Evolutionary conservation across 345 rosid genomes (phyloP).

Genomic region (Cardamine occulta): DNA sequence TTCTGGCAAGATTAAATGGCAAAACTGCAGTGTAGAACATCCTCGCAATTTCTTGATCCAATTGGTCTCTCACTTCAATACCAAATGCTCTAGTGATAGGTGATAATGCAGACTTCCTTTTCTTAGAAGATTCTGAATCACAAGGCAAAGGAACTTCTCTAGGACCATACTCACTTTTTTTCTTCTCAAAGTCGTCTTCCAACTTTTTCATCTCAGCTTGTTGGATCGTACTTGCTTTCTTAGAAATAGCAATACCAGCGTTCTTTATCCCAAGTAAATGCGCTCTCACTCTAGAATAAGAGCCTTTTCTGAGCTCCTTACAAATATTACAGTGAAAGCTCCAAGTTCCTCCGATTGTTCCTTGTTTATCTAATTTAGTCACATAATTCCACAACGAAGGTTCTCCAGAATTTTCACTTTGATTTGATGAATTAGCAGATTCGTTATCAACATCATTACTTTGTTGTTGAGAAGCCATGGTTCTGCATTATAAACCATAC

Average conservation of each 20-base stretch:
- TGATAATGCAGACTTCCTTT: no score
- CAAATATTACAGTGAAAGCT: neutral
- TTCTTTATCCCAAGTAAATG: neutral
- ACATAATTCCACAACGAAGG: neutral
- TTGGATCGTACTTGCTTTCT: neutral
- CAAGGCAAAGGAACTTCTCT: neutral
- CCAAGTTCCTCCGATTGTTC: neutral
- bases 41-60: no score
- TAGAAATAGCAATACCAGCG: neutral
- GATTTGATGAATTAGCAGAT: neutral
- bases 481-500: no score
- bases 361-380: neutral
- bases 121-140: no score
- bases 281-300: neutral
- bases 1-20: no score
- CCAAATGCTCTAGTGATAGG: no score
- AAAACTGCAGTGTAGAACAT: no score
- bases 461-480: no score
- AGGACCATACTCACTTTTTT: no score
- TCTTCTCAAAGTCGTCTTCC: neutral
- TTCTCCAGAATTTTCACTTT: neutral
- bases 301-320: neutral
- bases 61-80: no score
- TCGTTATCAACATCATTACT: no score
- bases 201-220: neutral